Base-by-base conservation (phyloP, 345 rosid genomes). In the Hibiscus trionum region DNA sequence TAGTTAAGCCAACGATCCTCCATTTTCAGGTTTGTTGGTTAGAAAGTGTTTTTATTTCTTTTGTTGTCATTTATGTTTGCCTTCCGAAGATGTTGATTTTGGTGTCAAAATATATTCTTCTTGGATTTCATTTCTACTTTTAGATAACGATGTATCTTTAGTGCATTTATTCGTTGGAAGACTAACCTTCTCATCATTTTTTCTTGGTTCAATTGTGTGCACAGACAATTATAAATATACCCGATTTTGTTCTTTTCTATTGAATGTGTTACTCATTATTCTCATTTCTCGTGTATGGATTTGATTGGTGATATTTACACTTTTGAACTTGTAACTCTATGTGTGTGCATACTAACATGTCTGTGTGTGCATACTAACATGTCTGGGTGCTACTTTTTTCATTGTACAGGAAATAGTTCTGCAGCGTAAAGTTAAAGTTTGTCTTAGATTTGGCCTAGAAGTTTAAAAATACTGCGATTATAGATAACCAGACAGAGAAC, bases 1-100 rank as follows among this genome's bases (percentile, higher is more conserved):
- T 77, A 71, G 89, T 86, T 70, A 86, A 86, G 76, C 81, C 89
- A 3, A 86, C 89, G 27, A 83, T 83, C 56, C 83, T 81, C 63
- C 89, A 86, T 78, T 86, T 86, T 78, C 89, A 86, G 87, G 88
- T 85, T 60, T 53, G 79, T 50, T 16, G 17, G 31, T 53, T 17
- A 16, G 16, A 67, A 15, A 26, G 24, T 27, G 70, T 49, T 49
- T 37, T 67, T 49, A 27, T 67, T 27, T 67, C 14, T 67, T 5
- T 26, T 46, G 1, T 26, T 12, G 12, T 67, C 15, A 26, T 15
- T 67, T 67, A 16, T 27, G 27, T 27, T 67, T 67, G 12, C 70
- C 53, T 8, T 49, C 11, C 0, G 37, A 66, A 46, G 70, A 26
- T 66, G 12, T 7, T 66, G 70, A 24, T 12, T 44, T 21, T 66